phyloP scores from a whole-genome alignment of 2,329 filamentous ascomycete species.

The Coniochaeta sp. region DNA sequence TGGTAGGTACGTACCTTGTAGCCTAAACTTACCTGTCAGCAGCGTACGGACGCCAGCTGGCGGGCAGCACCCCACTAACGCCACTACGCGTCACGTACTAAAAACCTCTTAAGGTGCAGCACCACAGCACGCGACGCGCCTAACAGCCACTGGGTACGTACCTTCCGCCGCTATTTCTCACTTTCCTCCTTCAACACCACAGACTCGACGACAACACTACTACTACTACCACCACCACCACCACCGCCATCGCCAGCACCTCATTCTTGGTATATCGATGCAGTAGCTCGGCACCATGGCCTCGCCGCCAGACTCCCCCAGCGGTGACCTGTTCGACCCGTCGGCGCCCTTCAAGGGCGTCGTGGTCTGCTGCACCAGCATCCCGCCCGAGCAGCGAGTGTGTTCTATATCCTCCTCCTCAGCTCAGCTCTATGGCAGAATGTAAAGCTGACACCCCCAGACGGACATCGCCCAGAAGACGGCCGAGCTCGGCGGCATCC shows the following conservation, averaged over 20 bases:
- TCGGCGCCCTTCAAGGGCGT: conserved; percentile 62
- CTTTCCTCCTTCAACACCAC: too few relatives aligned
- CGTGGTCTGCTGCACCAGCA: conserved; percentile 81
- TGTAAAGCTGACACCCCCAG: conserved; percentile 19
- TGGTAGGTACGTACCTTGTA: too few relatives aligned
- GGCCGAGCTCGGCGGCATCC: conserved; percentile 73
- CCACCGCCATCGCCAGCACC: background rate
- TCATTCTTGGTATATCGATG: background rate
- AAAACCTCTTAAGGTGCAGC: too few relatives aligned
- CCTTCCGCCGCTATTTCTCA: background rate
- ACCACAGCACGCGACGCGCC: too few relatives aligned
- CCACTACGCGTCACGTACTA: too few relatives aligned
- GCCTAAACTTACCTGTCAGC: too few relatives aligned
- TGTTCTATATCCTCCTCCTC: conserved; percentile 18
- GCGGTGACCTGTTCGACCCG: conserved; percentile 36
- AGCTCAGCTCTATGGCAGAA: too few relatives aligned
- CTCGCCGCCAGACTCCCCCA: conserved; percentile 11
- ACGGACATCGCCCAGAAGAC: conserved; percentile 56
- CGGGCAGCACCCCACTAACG: too few relatives aligned
- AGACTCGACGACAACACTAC: too few relatives aligned
- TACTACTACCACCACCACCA: too few relatives aligned
- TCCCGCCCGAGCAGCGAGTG: conserved; percentile 72
- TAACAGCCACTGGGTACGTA: background rate
- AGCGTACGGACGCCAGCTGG: too few relatives aligned
- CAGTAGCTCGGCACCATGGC: conserved; percentile 11